Evolutionary conservation across 2,329 filamentous ascomycete species (phyloP).

Genomic region (Aspergillus pseudoglaucus): DNA sequence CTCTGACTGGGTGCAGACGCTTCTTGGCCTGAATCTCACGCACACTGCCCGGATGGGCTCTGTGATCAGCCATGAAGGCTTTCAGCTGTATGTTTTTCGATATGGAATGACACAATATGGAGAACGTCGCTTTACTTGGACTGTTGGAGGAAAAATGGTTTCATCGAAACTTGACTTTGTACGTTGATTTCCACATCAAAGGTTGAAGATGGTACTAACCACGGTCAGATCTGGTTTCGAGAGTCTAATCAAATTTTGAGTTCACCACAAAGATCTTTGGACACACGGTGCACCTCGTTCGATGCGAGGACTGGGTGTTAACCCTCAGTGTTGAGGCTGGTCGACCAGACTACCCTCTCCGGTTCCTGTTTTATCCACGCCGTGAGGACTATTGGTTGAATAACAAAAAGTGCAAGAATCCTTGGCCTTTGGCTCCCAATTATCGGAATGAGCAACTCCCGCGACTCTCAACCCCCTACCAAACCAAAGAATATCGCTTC

Average conservation of each 20-base stretch:
- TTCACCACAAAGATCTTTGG: background rate
- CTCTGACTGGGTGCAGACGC: too few species aligned
- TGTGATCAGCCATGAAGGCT: too few species aligned
- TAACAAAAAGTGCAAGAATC: background rate
- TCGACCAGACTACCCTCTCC: background rate
- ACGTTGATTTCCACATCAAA: background rate
- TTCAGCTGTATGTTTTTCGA: too few species aligned
- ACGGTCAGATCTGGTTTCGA: background rate
- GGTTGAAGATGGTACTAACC: background rate
- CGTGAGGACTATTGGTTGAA: background rate
- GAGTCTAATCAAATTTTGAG: background rate
- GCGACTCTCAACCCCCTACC: background rate
- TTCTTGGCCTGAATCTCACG: too few species aligned
- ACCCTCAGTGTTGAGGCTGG: background rate
- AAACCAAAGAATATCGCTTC: background rate
- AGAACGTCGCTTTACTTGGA: background rate
- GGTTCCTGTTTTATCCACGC: background rate
- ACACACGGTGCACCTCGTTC: background rate
- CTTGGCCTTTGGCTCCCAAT: background rate
- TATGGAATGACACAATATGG: background rate
- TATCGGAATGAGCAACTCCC: background rate
- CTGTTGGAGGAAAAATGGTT: background rate
- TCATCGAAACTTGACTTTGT: background rate
- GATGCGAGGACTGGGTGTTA: background rate
- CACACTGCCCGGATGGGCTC: too few species aligned